Evolutionary conservation across 2,329 filamentous ascomycete genomes (phyloP).

Genomic region (Ascochyta koolunga): DNA sequence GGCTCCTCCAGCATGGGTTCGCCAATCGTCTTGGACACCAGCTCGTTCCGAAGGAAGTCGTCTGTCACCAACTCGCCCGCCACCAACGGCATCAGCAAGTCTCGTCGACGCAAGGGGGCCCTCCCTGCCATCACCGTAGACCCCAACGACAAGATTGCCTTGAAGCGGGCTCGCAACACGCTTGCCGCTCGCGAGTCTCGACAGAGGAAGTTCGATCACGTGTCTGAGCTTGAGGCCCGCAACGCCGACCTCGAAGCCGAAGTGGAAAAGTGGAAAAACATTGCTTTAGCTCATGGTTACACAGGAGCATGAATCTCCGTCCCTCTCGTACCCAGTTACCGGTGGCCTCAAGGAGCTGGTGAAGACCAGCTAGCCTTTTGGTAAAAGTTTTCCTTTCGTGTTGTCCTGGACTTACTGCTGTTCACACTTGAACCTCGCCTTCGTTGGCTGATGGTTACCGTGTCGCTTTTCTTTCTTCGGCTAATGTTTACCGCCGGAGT

Average conservation of each 20-base stretch:
- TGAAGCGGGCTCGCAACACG: conserved; percentile 94
- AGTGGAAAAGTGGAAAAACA: conserved; percentile 51
- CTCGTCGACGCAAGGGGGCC: conserved; percentile 80
- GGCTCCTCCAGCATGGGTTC: conserved; percentile 46
- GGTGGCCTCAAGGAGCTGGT: conserved; percentile 46
- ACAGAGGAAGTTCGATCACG: conserved; percentile 78
- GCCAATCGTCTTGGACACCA: conserved; percentile 41
- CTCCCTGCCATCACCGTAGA: conserved; percentile 81
- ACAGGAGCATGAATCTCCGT: conserved; percentile 42
- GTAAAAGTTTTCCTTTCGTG: conserved; percentile 32
- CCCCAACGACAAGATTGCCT: conserved; percentile 72
- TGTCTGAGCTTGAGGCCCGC: conserved; percentile 75
- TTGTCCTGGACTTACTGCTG: conserved; percentile 14
- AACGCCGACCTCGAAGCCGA: conserved; percentile 71
- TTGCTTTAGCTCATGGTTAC: conserved; percentile 48
- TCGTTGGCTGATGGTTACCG: conserved; percentile 17
- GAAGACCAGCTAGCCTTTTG: conserved; percentile 39
- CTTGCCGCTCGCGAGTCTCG: conserved; percentile 92
- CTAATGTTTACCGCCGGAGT: conserved; percentile 35
- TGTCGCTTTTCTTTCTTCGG: conserved; percentile 17
- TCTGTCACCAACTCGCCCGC: conserved; percentile 55
- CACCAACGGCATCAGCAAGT: conserved; percentile 71
- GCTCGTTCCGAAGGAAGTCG: conserved; percentile 48
- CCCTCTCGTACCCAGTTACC: conserved; percentile 36
- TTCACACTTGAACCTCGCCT: conserved; percentile 17